A percentile compares a stretch with the other conserved stretches of the same genome.
phyloP scores from a whole-genome alignment of 345 rosid genomes.

The Syzygium aqueum region DNA sequence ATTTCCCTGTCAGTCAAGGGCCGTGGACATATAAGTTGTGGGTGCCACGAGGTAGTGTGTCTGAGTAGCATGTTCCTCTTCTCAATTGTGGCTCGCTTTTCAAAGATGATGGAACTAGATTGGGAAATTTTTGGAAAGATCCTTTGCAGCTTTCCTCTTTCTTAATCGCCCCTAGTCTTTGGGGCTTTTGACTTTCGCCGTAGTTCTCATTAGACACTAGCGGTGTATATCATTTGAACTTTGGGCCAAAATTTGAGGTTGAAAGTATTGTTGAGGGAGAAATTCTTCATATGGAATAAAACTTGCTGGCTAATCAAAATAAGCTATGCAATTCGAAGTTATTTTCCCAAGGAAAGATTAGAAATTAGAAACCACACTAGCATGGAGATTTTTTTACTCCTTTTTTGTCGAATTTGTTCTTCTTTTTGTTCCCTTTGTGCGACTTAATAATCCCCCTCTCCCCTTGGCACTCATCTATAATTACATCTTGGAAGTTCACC shows the following conservation, averaged over 20 bases:
- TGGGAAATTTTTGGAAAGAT: too few relatives aligned
- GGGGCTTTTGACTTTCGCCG: not conserved
- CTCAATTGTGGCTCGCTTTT: not conserved
- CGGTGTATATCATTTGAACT: fast-evolving
- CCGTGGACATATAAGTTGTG: not conserved
- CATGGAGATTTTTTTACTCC: not conserved
- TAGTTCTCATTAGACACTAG: not conserved
- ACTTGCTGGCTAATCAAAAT: not conserved
- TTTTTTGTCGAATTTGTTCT: too few relatives aligned
- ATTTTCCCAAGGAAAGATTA: fast-evolving
- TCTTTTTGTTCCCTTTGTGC: fast-evolving
- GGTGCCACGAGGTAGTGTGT: fast-evolving
- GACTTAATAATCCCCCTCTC: not conserved
- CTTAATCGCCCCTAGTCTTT: too few relatives aligned
- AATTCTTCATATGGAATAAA: too few relatives aligned
- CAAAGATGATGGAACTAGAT: not conserved
- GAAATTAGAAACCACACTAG: not conserved
- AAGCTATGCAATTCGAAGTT: not conserved
- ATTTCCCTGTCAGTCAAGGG: fast-evolving
- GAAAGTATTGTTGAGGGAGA: not conserved
- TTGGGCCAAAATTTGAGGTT: not conserved
- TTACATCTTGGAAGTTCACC: too few relatives aligned
- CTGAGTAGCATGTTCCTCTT: not conserved
- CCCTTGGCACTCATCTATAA: not conserved
- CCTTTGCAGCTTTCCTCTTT: too few relatives aligned